phyloP scores from a whole-genome alignment of 2,329 filamentous ascomycete species.

The Monilinia vaccinii-corymbosi region DNA sequence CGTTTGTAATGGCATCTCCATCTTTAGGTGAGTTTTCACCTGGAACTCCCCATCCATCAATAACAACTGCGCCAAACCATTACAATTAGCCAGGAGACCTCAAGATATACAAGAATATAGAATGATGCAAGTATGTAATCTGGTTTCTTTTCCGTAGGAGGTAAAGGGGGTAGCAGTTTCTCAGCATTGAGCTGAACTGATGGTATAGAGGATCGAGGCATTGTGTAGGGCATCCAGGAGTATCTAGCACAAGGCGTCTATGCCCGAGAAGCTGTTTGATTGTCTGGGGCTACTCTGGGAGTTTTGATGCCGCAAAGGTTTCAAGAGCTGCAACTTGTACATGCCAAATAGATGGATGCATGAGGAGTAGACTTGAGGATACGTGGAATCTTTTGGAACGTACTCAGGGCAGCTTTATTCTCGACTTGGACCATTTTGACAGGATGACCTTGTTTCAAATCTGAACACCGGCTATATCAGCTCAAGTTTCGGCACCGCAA shows the following conservation, averaged over 20 bases:
- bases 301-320: too few species aligned
- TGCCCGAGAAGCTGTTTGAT: too few species aligned
- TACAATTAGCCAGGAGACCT: constrained; percentile 51
- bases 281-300: too few species aligned
- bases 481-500: constrained; percentile 15
- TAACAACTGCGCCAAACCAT: constrained; percentile 68
- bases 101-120: constrained; percentile 47
- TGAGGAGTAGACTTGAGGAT: constrained; percentile 15
- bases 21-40: constrained; percentile 70
- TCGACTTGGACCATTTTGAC: constrained; percentile 49
- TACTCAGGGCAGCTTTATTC: constrained; percentile 61
- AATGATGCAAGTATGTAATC: constrained; percentile 37
- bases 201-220: constrained; percentile 7
- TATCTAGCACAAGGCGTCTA: too few species aligned
- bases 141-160: not conserved
- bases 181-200: constrained; percentile 9
- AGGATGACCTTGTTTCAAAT: constrained; percentile 7
- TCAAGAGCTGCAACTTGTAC: not conserved
- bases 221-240: not conserved
- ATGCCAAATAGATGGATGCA: not conserved
- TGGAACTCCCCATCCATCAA: constrained; percentile 96
- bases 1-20: constrained; percentile 91
- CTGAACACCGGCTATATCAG: constrained; percentile 9
- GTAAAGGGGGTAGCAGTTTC: constrained; percentile 4
- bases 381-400: constrained; percentile 30